Evolutionary conservation across 768 basidiomycete genomes (phyloP).

Genomic region (Amanita molliuscula): DNA sequence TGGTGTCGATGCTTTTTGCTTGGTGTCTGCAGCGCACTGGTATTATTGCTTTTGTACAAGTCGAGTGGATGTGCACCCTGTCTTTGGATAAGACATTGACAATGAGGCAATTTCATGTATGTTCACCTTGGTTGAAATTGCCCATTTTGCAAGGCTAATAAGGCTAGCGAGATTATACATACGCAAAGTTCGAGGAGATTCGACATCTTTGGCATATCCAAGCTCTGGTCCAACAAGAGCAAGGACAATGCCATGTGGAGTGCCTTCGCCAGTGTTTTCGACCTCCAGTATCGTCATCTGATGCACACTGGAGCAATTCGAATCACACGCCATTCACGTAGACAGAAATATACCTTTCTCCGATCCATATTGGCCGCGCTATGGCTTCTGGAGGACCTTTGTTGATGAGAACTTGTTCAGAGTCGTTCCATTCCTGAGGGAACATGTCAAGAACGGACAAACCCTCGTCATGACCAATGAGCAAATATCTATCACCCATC

Average conservation of each 20-base stretch:
- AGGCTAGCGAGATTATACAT: slow-evolving; percentile 82
- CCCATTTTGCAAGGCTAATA: slow-evolving; percentile 67
- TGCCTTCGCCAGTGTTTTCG: slow-evolving; percentile 39
- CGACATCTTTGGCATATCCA: slow-evolving; percentile 45
- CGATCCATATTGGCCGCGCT: slow-evolving; percentile 58
- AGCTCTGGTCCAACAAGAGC: slow-evolving; percentile 60
- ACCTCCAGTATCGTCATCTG: slow-evolving; percentile 72
- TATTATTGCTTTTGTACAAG: slow-evolving; percentile 29
- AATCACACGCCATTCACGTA: background rate
- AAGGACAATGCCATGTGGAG: slow-evolving; percentile 66
- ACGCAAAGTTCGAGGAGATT: slow-evolving; percentile 46
- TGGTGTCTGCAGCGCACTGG: slow-evolving; percentile 41
- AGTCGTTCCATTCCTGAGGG: slow-evolving; percentile 57
- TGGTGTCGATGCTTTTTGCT: slow-evolving; percentile 41
- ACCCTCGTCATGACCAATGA: slow-evolving; percentile 74
- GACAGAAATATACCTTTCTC: slow-evolving; percentile 50
- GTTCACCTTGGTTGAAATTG: slow-evolving; percentile 53
- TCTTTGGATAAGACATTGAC: slow-evolving; percentile 1
- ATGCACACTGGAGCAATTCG: slow-evolving; percentile 41
- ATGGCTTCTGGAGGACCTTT: slow-evolving; percentile 69
- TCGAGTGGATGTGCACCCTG: slow-evolving; percentile 56
- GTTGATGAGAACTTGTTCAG: slow-evolving; percentile 30
- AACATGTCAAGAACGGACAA: slow-evolving; percentile 79
- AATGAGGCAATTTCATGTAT: background rate
- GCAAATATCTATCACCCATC: slow-evolving; percentile 49